Evolutionary conservation across 768 basidiomycete species (phyloP).

Genomic region (Lanmaoa rubissima): DNA sequence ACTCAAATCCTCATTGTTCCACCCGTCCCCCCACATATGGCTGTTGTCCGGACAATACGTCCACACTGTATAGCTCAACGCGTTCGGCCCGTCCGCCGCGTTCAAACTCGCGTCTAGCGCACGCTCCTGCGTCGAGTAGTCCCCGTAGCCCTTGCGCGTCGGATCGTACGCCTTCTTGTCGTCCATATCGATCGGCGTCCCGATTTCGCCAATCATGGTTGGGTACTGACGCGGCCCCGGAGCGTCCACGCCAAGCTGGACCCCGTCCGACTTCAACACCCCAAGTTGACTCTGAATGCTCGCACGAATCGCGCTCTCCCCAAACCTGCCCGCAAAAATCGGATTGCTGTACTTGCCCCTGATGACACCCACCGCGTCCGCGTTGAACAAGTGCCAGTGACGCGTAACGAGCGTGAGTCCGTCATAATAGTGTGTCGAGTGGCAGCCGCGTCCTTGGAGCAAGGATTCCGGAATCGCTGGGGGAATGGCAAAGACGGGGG

Average conservation of each 20-base stretch:
- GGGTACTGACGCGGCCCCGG: slow-evolving; percentile 49
- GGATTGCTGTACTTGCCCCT: slow-evolving; percentile 73
- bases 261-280: slow-evolving; percentile 71
- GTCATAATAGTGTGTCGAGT: slow-evolving; percentile 91
- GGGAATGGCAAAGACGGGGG: slow-evolving; percentile 84
- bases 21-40: slow-evolving; percentile 92
- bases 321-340: slow-evolving; percentile 74
- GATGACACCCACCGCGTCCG: slow-evolving; percentile 90
- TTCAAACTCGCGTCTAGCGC: slow-evolving; percentile 87
- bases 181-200: slow-evolving; percentile 95
- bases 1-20: slow-evolving; percentile 96
- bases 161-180: slow-evolving; percentile 74
- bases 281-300: slow-evolving; percentile 82
- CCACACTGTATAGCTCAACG: slow-evolving; percentile 83
- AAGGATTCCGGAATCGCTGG: slow-evolving; percentile 57
- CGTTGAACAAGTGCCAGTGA: slow-evolving; percentile 95
- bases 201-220: slow-evolving; percentile 94
- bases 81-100: slow-evolving; percentile 73
- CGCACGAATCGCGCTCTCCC: slow-evolving; percentile 78
- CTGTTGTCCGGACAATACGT: slow-evolving; percentile 80
- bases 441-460: slow-evolving; percentile 63
- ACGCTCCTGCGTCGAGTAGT: slow-evolving; percentile 74
- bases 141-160: slow-evolving; percentile 49
- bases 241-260: slow-evolving; percentile 47
- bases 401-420: slow-evolving; percentile 90